Evolutionary conservation across 768 basidiomycete genomes (phyloP), one percentile per base, ranked within the genome.

Genomic region (Exsudoporus frostii): DNA sequence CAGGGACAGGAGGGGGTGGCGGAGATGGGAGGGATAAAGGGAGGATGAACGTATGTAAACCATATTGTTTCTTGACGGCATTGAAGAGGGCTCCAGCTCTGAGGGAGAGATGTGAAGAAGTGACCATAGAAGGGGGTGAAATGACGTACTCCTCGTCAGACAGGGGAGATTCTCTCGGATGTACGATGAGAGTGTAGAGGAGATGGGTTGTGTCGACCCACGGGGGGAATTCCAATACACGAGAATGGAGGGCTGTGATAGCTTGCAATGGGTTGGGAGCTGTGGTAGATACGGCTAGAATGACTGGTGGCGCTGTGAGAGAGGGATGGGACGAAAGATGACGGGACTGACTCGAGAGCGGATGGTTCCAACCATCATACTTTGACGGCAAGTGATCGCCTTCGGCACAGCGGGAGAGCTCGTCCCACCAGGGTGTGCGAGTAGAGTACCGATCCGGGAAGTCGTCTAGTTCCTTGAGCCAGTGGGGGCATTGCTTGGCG

Each of bases 341-440:
- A 44, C 9, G 36, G 33, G 44, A 78, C 88, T 53, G 64, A 92
- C 91, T 71, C 22, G 91, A 83, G 43, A 84, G 81, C 45, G 91
- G 91, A 71, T 93, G 91, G 62, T 92, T 93, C 91, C 91, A 93
- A 43, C 82, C 86, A 63, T 93, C 91, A 1, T 71, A 65, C 64
- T 77, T 84, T 32, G 80, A 81, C 10, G 91, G 91, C 10, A 85
- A 74, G 67, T 82, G 76, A 63, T 92, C 89, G 1, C 88, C 89
- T 65, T 92, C 86, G 1, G 79, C 77, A 67, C 91, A 93, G 11
- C 82, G 77, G 60, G 79, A 76, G 36, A 93, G 76, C 65, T 93
- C 91, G 57, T 90, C 86, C 91, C 91, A 93, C 91, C 91, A 93
- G 1, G 90, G 90, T 10, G 88, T 83, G 45, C 80, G 73, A 40